Conservation (phyloP, 2,329 filamentous ascomycete genomes). For the Trichoderma breve region DNA sequence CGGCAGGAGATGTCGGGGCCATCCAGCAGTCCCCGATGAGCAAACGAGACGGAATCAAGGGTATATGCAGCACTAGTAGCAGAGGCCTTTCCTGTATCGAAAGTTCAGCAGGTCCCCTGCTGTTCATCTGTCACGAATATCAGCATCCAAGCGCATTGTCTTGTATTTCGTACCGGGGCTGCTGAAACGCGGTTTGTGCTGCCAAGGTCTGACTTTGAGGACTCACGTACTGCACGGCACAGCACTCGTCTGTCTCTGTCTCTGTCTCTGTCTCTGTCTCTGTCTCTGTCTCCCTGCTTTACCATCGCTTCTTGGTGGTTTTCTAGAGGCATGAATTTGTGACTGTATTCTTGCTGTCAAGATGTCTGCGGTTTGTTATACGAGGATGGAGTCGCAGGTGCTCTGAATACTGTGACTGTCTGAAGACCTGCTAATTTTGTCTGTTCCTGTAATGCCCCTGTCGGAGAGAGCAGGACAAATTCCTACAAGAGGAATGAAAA, state of each 20-base stretch:
- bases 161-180: background rate
- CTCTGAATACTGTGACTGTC: background rate
- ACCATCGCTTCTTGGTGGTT: background rate
- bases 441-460: background rate
- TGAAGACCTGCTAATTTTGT: background rate
- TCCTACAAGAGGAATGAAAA: background rate
- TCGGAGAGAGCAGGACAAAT: background rate
- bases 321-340: background rate
- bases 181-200: background rate
- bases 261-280: background rate
- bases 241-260: background rate
- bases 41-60: background rate
- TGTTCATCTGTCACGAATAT: background rate
- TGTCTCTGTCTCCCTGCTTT: background rate
- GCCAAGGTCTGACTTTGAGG: background rate
- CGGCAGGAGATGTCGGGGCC: background rate
- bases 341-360: background rate
- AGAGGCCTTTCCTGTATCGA: background rate
- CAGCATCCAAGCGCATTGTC: background rate
- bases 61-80: background rate
- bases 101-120: background rate
- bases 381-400: background rate
- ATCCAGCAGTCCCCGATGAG: background rate
- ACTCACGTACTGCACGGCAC: background rate
- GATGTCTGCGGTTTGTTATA: background rate